Percentiles rank a stretch among this genome's conserved stretches.
These are phyloP conservation scores for Coleophoma cylindrospora DNA, from an alignment of 2,329 filamentous ascomycete genomes.

Conservation along the genomic window DNA sequence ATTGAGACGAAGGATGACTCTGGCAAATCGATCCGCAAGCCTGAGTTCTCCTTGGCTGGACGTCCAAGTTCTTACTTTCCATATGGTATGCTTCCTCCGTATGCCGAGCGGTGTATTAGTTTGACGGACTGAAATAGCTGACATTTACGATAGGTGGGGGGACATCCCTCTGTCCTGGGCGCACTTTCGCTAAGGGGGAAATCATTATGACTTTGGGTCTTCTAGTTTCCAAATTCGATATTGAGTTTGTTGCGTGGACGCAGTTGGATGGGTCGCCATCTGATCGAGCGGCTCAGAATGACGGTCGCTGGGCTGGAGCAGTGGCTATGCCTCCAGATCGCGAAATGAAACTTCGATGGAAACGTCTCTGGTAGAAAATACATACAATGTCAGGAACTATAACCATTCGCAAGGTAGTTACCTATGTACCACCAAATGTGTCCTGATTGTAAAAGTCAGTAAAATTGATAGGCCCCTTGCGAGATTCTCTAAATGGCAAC, in stretches of 20 bases:
- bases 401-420: no score
- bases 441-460: no score
- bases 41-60: constrained; percentile 1
- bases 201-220: constrained; percentile 4
- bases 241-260: constrained; percentile 3
- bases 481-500: no score
- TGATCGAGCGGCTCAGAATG: constrained; percentile 1
- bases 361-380: background rate
- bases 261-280: constrained; percentile 2
- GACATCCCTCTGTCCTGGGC: constrained; percentile 4
- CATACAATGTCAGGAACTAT: no score
- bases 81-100: background rate
- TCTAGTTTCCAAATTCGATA: constrained; percentile 3
- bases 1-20: background rate
- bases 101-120: no score
- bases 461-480: no score
- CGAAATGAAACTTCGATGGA: constrained; percentile 6
- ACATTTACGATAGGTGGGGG: constrained; percentile 3
- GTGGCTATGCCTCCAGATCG: constrained; percentile 6
- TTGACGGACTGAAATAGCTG: background rate
- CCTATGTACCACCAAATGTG: no score
- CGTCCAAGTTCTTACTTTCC: background rate
- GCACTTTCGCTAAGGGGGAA: constrained; percentile 7
- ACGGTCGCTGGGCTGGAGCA: constrained; percentile 3
- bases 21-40: background rate